Conservation (phyloP, 495 filamentous ascomycete species). For the Aspergillus panamensis region DNA sequence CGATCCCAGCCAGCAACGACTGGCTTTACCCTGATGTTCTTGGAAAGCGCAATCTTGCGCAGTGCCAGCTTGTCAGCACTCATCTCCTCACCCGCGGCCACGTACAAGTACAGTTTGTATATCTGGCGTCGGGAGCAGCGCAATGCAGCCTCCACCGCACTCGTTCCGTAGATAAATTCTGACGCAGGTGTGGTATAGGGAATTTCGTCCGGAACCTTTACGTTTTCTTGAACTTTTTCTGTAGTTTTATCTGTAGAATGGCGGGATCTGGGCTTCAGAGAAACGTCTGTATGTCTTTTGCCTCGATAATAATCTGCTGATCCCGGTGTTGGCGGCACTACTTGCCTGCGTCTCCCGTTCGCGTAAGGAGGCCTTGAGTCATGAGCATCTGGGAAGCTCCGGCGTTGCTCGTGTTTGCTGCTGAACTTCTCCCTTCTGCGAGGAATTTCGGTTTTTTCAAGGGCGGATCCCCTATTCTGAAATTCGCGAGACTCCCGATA, state of each 20-base stretch:
- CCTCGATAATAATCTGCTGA: too few relatives aligned
- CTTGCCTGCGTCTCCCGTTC: too few relatives aligned
- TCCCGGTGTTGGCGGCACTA: too few relatives aligned
- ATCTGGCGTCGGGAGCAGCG: slow-evolving; percentile 63
- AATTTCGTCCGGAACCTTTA: slow-evolving; percentile 53
- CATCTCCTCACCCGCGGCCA: slow-evolving; percentile 38
- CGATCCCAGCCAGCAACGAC: slow-evolving; percentile 52
- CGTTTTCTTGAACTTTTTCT: slow-evolving; percentile 40
- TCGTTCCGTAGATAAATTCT: slow-evolving; percentile 84
- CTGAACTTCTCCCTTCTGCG: slow-evolving; percentile 23
- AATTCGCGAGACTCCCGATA: background rate
- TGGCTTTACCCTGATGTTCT: slow-evolving; percentile 52
- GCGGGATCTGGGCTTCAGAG: slow-evolving; percentile 13
- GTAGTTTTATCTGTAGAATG: slow-evolving; percentile 29
- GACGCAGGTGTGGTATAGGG: slow-evolving; percentile 83
- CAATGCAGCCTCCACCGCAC: slow-evolving; percentile 78
- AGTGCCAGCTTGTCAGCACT: slow-evolving; percentile 44
- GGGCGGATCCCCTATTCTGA: slow-evolving; percentile 2
- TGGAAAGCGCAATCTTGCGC: slow-evolving; percentile 55
- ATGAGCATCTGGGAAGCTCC: too few relatives aligned
- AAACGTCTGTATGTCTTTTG: background rate
- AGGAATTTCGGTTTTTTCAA: slow-evolving; percentile 38
- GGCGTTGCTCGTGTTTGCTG: too few relatives aligned
- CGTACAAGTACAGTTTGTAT: slow-evolving; percentile 80
- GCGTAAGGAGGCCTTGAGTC: too few relatives aligned